These are phyloP conservation scores for Didymella exigua DNA, from an alignment of 2,329 filamentous ascomycete species.

Conservation along the genomic window DNA sequence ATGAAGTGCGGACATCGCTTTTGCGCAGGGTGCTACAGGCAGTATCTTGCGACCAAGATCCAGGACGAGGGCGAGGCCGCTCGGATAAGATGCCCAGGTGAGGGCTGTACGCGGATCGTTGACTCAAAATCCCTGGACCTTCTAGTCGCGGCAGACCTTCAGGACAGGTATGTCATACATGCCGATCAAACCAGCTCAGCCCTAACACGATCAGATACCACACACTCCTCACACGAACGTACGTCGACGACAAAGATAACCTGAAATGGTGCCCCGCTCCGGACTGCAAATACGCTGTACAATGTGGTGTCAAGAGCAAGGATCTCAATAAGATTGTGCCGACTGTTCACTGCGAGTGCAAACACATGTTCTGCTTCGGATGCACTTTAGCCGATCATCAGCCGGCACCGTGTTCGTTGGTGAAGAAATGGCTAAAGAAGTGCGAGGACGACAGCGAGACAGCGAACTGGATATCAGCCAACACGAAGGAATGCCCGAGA, in stretches of 20 bases:
- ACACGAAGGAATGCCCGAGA: slow-evolving; percentile 97
- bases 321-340: slow-evolving; percentile 85
- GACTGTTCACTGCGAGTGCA: slow-evolving; percentile 84
- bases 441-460: slow-evolving; percentile 98
- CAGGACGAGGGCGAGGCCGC: slow-evolving; percentile 93
- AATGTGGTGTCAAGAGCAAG: slow-evolving; percentile 86
- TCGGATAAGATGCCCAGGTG: slow-evolving; percentile 88
- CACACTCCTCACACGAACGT: slow-evolving; percentile 86
- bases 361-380: slow-evolving; percentile 92
- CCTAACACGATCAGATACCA: slow-evolving; percentile 67
- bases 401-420: slow-evolving; percentile 85
- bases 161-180: slow-evolving; percentile 55
- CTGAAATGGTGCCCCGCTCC: slow-evolving; percentile 98
- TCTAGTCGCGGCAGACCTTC: slow-evolving; percentile 65
- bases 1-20: slow-evolving; percentile 96
- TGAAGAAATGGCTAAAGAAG: slow-evolving; percentile 97
- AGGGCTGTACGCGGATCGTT: slow-evolving; percentile 86
- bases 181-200: neutral
- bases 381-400: slow-evolving; percentile 90
- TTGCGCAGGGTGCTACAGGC: slow-evolving; percentile 88
- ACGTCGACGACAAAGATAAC: slow-evolving; percentile 94
- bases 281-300: slow-evolving; percentile 92
- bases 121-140: slow-evolving; percentile 87
- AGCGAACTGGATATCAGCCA: slow-evolving; percentile 98
- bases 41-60: slow-evolving; percentile 92